Evolutionary conservation across 345 rosid species (phyloP), one percentile per base, ranked within the genome.

Genomic region (Geranium rotundifolium): DNA sequence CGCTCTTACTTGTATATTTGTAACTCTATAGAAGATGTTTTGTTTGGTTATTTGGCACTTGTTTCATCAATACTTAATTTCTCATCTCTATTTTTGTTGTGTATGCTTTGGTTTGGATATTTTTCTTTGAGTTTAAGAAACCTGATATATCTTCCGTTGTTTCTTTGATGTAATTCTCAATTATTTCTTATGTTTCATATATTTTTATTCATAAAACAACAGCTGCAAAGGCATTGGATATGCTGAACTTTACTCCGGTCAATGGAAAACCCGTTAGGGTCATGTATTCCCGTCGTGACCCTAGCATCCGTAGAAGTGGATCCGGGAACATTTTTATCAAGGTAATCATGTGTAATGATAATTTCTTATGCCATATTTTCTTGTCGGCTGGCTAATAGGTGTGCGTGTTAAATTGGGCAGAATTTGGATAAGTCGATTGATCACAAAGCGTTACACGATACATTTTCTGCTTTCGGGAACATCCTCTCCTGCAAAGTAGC

Each of bases 401-500:
- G 27, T 23, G 27, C 27, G 15, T 67, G 30, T 57, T 65, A 49
- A 57, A 13, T 64, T 54, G 73, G 67, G 72, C 86, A 91, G 98
- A 92, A 92, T 71, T 74, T 92, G 62, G 97, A 89, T 72, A 84
- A 84, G 76, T 79, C 76, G 7, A 92, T 92, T 29, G 98, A 92
- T 76, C 90, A 89, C 80, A 92, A 92, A 69, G 89, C 91, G 17
- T 69, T 92, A 62, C 88, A 87, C 70, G 97, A 92, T 29, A 92
- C 96, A 0, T 89, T 92, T 70, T 83, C 91, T 27, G 18, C 80
- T 54, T 92, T 92, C 5, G 99, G 99, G 56, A 90, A 69, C 72
- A 83, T 93, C 20, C 78, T 93, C 56, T 93, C 97, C 5, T 90
- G 99, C 78, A 90, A 90, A 82, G 90, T 93, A 29, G 96, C 96